Evolutionary conservation across 2,329 filamentous ascomycete species (phyloP).

Genomic region (Cladosporium sp.): DNA sequence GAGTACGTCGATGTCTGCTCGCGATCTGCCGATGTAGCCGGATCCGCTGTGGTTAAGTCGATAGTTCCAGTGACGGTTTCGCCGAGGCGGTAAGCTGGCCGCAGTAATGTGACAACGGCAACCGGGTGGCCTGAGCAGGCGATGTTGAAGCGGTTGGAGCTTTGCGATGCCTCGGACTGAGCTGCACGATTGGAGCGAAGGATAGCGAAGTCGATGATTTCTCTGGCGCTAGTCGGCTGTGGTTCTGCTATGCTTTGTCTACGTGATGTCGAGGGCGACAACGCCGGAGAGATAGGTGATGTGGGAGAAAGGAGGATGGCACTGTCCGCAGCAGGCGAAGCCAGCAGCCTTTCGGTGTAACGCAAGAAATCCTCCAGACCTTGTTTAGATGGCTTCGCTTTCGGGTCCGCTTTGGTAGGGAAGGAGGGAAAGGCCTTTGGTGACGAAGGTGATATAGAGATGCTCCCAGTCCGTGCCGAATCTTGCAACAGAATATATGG

Average conservation of each 20-base stretch:
- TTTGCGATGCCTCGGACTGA: conserved; percentile 52
- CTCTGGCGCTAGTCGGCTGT: conserved; percentile 60
- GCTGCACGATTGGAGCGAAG: conserved; percentile 65
- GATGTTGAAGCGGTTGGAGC: conserved; percentile 92
- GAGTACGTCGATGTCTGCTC: conserved; percentile 69
- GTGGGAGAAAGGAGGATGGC: conserved; percentile 67
- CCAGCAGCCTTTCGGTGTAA: conserved; percentile 71
- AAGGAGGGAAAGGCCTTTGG: conserved; percentile 15
- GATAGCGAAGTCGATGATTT: conserved; percentile 87
- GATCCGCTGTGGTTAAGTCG: conserved; percentile 57
- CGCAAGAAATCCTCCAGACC: conserved; percentile 60
- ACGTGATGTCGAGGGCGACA: conserved; percentile 53
- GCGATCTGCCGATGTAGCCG: not conserved
- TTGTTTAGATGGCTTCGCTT: conserved; percentile 27
- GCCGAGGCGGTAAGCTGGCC: conserved; percentile 81
- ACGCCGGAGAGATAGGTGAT: conserved; percentile 34
- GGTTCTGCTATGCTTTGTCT: conserved; percentile 29
- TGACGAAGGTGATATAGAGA: conserved; percentile 25
- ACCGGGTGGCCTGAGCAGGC: conserved; percentile 87
- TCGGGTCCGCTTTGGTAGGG: conserved; percentile 32
- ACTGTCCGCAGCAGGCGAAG: conserved; percentile 49
- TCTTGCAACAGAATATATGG: conserved; percentile 87
- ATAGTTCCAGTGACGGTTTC: conserved; percentile 79
- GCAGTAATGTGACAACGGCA: conserved; percentile 79
- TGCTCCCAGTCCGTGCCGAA: conserved; percentile 53